A percentile compares a stretch with the other conserved stretches of the same genome.
These are phyloP conservation scores for Globisporangium okanoganense DNA, from an alignment of 352 stramenopile species.

Conservation along the genomic window DNA sequence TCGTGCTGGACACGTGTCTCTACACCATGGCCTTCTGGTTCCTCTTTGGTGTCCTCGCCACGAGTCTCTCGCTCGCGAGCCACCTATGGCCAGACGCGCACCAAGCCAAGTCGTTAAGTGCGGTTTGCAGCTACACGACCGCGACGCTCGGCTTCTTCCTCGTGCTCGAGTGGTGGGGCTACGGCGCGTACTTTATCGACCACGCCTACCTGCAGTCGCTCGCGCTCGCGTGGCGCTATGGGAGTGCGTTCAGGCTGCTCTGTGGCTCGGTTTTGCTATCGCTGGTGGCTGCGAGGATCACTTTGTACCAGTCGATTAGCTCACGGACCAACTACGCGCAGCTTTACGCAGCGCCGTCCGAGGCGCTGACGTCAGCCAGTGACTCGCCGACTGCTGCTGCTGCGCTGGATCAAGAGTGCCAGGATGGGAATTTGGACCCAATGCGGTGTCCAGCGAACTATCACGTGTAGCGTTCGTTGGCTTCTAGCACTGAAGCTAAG, in stretches of 20 bases:
- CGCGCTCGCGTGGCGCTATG: conserved; percentile 32
- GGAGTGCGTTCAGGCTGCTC: conserved; percentile 35
- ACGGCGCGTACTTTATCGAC: conserved; percentile 49
- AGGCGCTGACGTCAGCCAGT: background rate
- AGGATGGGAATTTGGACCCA: conserved; percentile 23
- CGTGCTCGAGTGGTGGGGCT: conserved; percentile 49
- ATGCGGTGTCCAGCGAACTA: conserved; percentile 58
- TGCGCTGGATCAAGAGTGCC: background rate
- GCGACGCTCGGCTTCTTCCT: conserved; percentile 33
- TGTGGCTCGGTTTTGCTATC: conserved; percentile 26
- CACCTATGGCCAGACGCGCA: background rate
- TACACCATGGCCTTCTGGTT: conserved; percentile 48
- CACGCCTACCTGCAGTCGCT: conserved; percentile 28
- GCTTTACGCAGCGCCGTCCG: conserved; percentile 10
- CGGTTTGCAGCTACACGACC: conserved; percentile 34
- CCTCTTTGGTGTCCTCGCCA: conserved; percentile 21
- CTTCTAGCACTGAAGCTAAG: too few species aligned
- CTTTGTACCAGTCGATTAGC: conserved; percentile 15
- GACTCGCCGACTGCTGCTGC: background rate
- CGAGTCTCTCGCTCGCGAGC: conserved; percentile 18
- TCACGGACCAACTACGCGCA: conserved; percentile 15
- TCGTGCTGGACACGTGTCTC: conserved; percentile 49
- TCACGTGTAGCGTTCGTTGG: too few species aligned
- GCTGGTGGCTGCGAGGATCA: conserved; percentile 23
- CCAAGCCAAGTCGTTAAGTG: conserved; percentile 8